Percentiles rank a stretch among this genome's conserved stretches.
phyloP scores from a whole-genome alignment of 2,329 filamentous ascomycete species.

The Madurella mycetomatis region DNA sequence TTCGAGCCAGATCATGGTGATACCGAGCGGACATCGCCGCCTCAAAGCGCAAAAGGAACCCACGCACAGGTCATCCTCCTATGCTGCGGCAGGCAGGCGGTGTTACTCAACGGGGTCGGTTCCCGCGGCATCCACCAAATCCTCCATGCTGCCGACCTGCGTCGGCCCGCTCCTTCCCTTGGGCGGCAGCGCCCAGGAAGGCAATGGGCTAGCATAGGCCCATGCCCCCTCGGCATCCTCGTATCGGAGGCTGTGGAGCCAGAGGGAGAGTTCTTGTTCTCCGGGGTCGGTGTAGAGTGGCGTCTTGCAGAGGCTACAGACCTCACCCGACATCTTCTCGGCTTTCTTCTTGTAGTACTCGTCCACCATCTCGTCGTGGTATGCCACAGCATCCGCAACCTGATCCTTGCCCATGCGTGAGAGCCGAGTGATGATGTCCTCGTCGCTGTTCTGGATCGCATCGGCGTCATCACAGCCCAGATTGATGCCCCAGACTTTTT shows the following conservation, averaged over 20 bases:
- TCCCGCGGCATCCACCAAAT: constrained; percentile 52
- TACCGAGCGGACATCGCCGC: no score
- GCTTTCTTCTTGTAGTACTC: constrained; percentile 86
- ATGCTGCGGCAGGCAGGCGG: neutral
- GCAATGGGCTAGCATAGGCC: constrained; percentile 82
- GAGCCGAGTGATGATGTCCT: constrained; percentile 82
- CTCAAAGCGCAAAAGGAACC: neutral
- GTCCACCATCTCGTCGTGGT: constrained; percentile 90
- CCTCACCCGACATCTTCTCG: constrained; percentile 84
- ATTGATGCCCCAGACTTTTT: constrained; percentile 79
- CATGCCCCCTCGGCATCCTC: constrained; percentile 77
- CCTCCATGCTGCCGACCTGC: constrained; percentile 58
- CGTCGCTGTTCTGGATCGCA: constrained; percentile 67
- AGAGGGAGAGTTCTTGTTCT: constrained; percentile 83
- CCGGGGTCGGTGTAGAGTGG: constrained; percentile 92
- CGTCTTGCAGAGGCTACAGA: constrained; percentile 77
- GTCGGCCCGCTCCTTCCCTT: constrained; percentile 66
- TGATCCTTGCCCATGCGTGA: constrained; percentile 92
- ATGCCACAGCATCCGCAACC: constrained; percentile 82
- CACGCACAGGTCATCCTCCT: neutral
- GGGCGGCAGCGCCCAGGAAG: constrained; percentile 82
- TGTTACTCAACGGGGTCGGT: constrained; percentile 33
- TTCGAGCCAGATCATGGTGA: no score
- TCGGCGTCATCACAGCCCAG: constrained; percentile 67
- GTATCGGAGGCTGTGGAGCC: constrained; percentile 88